phyloP scores from a whole-genome alignment of 2,329 filamentous ascomycete species.

The Pyricularia sp. region DNA sequence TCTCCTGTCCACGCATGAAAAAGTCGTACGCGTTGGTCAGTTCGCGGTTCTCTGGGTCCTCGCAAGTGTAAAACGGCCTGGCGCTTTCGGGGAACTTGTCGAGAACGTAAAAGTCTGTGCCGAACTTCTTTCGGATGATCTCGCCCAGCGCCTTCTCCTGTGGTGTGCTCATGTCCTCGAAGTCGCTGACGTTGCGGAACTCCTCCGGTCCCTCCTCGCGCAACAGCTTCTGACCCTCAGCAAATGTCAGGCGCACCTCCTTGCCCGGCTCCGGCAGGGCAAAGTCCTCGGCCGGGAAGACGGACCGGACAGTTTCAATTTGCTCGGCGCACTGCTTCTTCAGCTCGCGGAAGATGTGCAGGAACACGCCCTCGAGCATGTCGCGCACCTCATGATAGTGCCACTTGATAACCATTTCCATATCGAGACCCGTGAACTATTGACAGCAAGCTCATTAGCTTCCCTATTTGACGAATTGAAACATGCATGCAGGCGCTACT shows the following conservation, averaged over 20 bases:
- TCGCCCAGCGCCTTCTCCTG: slow-evolving; percentile 83
- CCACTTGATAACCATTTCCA: slow-evolving; percentile 80
- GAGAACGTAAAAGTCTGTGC: slow-evolving; percentile 91
- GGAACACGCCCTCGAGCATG: slow-evolving; percentile 60
- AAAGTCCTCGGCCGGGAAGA: slow-evolving; percentile 68
- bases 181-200: slow-evolving; percentile 54
- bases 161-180: slow-evolving; percentile 68
- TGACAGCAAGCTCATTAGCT: slow-evolving; percentile 6
- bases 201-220: slow-evolving; percentile 59
- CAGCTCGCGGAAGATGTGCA: slow-evolving; percentile 69
- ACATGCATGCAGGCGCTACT: slow-evolving; percentile 5
- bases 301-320: slow-evolving; percentile 56
- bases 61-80: slow-evolving; percentile 85
- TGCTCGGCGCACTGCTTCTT: slow-evolving; percentile 53
- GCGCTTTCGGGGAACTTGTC: slow-evolving; percentile 90
- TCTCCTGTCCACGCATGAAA: slow-evolving; percentile 87
- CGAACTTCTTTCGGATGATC: slow-evolving; percentile 75
- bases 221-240: slow-evolving; percentile 64
- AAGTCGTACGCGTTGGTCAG: slow-evolving; percentile 66
- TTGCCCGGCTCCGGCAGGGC: slow-evolving; percentile 62
- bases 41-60: slow-evolving; percentile 51
- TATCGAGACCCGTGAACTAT: slow-evolving; percentile 71
- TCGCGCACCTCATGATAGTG: slow-evolving; percentile 63
- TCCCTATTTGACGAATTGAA: background rate
- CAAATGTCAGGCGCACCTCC: slow-evolving; percentile 64